These are phyloP conservation scores for Alternaria arborescens DNA, from an alignment of 2,329 filamentous ascomycete species.

Conservation along the genomic window DNA sequence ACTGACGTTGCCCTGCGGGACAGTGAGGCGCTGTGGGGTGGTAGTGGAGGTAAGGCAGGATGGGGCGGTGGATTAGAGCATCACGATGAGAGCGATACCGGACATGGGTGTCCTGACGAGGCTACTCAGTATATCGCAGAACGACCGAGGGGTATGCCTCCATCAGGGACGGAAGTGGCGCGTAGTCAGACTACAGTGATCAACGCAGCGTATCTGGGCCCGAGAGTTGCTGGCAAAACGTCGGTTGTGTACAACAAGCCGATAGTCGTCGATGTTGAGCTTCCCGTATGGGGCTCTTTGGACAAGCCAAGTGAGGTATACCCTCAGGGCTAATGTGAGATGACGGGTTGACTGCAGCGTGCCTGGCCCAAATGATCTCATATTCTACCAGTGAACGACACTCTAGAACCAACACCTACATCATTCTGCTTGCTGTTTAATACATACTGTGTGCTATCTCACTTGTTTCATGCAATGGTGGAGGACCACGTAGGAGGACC, in stretches of 20 bases:
- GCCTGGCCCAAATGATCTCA: slow-evolving; percentile 35
- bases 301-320: slow-evolving; percentile 20
- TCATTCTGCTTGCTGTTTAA: slow-evolving; percentile 3
- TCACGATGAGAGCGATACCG: slow-evolving; percentile 29
- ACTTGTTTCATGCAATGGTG: slow-evolving; percentile 22
- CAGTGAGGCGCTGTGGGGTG: slow-evolving; percentile 33
- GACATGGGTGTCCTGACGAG: slow-evolving; percentile 27
- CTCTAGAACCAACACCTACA: slow-evolving; percentile 3
- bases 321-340: slow-evolving; percentile 13
- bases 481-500: slow-evolving; percentile 34
- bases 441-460: slow-evolving; percentile 11
- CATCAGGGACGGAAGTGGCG: slow-evolving; percentile 39
- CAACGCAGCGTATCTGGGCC: slow-evolving; percentile 79
- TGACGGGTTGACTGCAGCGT: slow-evolving; percentile 25
- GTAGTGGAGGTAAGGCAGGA: slow-evolving; percentile 6
- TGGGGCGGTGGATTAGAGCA: slow-evolving; percentile 30
- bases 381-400: slow-evolving; percentile 14
- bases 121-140: slow-evolving; percentile 15
- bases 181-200: slow-evolving; percentile 77
- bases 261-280: slow-evolving; percentile 82
- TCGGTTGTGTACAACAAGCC: slow-evolving; percentile 77
- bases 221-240: slow-evolving; percentile 60
- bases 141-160: slow-evolving; percentile 8
- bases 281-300: slow-evolving; percentile 64
- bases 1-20: slow-evolving; percentile 25